Conservation (phyloP, 2,329 filamentous ascomycete species). For the Scytalidium sp. region DNA sequence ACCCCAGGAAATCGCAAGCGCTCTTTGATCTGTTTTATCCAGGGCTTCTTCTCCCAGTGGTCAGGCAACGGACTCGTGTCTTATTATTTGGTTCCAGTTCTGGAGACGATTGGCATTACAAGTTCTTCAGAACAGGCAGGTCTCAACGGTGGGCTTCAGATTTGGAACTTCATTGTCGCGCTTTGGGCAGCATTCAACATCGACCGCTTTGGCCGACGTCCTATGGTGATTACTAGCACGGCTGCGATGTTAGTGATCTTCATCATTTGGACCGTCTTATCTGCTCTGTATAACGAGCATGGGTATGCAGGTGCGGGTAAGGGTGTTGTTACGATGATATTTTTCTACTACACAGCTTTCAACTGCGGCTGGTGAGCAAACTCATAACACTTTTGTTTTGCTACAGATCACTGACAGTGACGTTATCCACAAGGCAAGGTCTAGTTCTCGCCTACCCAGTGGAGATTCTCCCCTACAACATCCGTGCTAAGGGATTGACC, state of each 20-base stretch:
- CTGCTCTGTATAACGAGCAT: conserved; percentile 29
- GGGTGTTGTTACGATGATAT: conserved; percentile 33
- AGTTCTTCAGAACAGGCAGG: conserved; percentile 14
- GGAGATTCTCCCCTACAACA: conserved; percentile 35
- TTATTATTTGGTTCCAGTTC: conserved; percentile 18
- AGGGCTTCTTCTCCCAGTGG: conserved; percentile 30
- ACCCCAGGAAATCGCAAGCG: conserved; percentile 4
- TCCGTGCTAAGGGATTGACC: conserved; percentile 33
- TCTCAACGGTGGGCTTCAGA: conserved; percentile 16
- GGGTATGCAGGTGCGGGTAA: conserved; percentile 20
- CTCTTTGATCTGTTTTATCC: conserved; percentile 14
- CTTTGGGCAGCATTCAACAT: conserved; percentile 16
- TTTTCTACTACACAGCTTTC: conserved; percentile 34
- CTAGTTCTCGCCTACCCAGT: conserved; percentile 34
- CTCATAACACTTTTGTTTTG: too few relatives aligned
- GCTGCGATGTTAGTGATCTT: conserved; percentile 30
- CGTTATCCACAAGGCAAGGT: conserved; percentile 18
- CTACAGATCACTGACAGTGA: too few relatives aligned
- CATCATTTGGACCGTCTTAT: conserved; percentile 32
- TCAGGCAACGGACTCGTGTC: conserved; percentile 20
- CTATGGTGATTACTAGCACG: conserved; percentile 7
- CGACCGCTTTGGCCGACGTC: conserved; percentile 14
- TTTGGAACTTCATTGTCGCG: conserved; percentile 17
- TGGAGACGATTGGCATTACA: conserved; percentile 19
- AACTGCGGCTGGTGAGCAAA: conserved; percentile 20